Base-by-base conservation (phyloP, 1,284 basidiomycete species). In the Boletus mariae region DNA sequence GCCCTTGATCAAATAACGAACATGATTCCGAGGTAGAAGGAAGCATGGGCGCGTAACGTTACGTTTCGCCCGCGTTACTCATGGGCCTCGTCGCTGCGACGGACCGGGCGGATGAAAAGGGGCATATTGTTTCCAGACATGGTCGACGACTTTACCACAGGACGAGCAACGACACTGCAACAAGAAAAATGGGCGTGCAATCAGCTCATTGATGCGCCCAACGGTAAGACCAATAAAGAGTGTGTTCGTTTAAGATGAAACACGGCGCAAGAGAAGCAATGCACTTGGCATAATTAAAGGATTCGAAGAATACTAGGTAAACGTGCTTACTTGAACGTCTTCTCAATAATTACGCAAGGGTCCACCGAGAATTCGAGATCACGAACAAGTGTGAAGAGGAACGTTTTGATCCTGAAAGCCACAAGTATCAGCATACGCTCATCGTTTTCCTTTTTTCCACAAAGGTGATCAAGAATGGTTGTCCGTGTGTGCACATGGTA, bases 331-430 rank as follows among this genome's bases (percentile, higher is more conserved):
- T 83, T 84, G 65, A 82, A 74, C 52, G 75, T 78, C 70, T 84
- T 84, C 73, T 84, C 80, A 59, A 84, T 79, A 59, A 81, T 75
- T 58, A 81, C 66, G 45, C 70, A 67, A 26, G 77, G 73, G 62
- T 82, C 79, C 28, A 79, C 72, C 49, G 73, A 69, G 69, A 82
- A 80, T 60, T 79, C 78, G 50, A 84, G 68, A 67, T 84, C 81
- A 59, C 75, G 76, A 45, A 84, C 52, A 44, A 85, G 73, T 44
- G 79, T 75, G 65, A 75, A 83, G 56, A 84, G 65, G 60, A 85
- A 83, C 26, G 81, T 74, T 67, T 84, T 84, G 63, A 84, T 82
- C 71, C 81, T 83, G 61, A 12, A 48, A 59, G 35, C 57, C 61
- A 53, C 64, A 54, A 53, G 54, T 55, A 59, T 61, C 55, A 67